phyloP scores from a whole-genome alignment of 345 rosid genomes.

The Linum lewisii region DNA sequence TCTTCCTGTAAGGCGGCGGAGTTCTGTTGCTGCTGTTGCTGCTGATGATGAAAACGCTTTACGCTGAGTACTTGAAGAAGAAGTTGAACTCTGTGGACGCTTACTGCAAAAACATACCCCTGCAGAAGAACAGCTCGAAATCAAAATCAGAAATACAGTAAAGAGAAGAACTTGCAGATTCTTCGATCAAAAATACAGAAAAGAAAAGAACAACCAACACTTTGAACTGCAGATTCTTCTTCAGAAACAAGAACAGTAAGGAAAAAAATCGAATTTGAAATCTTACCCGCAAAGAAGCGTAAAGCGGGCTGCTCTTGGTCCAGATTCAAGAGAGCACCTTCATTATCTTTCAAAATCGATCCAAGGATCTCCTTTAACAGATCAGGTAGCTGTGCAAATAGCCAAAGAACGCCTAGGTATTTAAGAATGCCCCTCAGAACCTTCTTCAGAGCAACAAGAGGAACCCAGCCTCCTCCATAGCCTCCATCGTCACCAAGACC shows the following conservation, averaged over 20 bases:
- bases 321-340: slow-evolving; percentile 91
- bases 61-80: slow-evolving; percentile 97
- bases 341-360: slow-evolving; percentile 83
- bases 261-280: not conserved
- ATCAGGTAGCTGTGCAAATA: slow-evolving; percentile 88
- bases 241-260: not conserved
- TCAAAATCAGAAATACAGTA: not conserved
- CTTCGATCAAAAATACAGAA: too few relatives aligned
- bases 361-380: slow-evolving; percentile 91
- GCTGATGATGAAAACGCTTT: slow-evolving; percentile 87
- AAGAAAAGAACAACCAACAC: too few relatives aligned
- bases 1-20: slow-evolving; percentile 69
- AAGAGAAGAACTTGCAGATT: too few relatives aligned
- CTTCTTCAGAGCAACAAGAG: slow-evolving; percentile 97
- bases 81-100: slow-evolving; percentile 97
- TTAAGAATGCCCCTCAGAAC: slow-evolving; percentile 91
- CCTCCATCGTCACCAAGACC: slow-evolving; percentile 99
- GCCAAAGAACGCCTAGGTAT: slow-evolving; percentile 95
- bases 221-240: not conserved
- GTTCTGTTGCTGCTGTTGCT: slow-evolving; percentile 73
- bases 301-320: slow-evolving; percentile 98
- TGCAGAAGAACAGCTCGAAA: slow-evolving; percentile 25
- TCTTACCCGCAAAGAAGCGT: slow-evolving; percentile 97
- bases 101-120: slow-evolving; percentile 94
- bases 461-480: slow-evolving; percentile 99